phyloP scores from a whole-genome alignment of 345 rosid species.

The Syzygium aromaticum region DNA sequence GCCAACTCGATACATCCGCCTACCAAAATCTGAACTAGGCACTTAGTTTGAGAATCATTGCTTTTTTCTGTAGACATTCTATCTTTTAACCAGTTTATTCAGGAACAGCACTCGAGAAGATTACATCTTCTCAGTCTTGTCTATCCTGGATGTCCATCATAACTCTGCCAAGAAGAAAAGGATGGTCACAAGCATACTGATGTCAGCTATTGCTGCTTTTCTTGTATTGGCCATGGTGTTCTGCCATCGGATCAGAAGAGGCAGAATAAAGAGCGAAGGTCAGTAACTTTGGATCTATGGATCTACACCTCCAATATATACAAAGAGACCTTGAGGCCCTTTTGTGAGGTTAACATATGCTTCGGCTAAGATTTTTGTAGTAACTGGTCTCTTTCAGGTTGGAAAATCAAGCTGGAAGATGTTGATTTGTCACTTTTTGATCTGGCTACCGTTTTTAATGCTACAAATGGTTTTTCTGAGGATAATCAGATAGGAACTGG shows the following conservation, averaged over 20 bases:
- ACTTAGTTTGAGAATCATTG: neutral
- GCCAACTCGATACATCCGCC: conserved; percentile 23
- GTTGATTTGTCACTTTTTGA: conserved; percentile 22
- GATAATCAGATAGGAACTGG: conserved; percentile 32
- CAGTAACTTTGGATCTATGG: neutral
- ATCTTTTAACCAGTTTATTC: neutral
- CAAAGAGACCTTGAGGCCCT: neutral
- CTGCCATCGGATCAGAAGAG: neutral
- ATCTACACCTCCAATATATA: neutral
- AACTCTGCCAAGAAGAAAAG: neutral
- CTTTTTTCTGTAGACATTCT: neutral
- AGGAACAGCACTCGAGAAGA: no score
- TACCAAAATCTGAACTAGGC: conserved; percentile 29
- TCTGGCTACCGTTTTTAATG: conserved; percentile 22
- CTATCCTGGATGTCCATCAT: neutral
- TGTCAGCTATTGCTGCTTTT: neutral
- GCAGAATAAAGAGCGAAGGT: neutral
- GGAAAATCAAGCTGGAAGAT: conserved; percentile 2
- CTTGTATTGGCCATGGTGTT: neutral
- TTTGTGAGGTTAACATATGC: no score
- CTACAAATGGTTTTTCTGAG: conserved; percentile 24
- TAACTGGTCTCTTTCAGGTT: neutral
- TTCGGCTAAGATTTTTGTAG: no score
- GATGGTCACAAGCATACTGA: neutral
- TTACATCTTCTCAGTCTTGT: neutral